These are phyloP conservation scores for Stromatinia cepivora DNA, from an alignment of 2,329 filamentous ascomycete genomes.

Conservation along the genomic window DNA sequence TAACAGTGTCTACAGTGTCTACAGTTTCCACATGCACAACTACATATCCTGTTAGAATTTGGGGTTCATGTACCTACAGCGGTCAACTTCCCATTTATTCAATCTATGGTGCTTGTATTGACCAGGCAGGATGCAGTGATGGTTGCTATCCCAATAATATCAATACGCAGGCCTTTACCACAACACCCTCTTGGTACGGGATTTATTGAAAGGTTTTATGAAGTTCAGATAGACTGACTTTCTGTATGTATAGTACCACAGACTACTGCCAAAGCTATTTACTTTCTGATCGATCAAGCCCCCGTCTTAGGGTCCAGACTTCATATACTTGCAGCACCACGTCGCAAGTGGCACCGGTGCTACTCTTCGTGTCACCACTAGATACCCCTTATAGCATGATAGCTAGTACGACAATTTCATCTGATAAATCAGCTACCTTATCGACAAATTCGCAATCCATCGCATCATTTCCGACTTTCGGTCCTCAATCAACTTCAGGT, in stretches of 20 bases:
- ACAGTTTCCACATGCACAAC: slow-evolving; percentile 3
- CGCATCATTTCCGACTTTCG: too few species aligned
- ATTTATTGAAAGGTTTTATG: rapidly evolving
- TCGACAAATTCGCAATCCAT: too few species aligned
- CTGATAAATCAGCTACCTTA: neutral
- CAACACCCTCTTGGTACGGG: neutral
- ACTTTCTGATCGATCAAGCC: neutral
- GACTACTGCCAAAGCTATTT: neutral
- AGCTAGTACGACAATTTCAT: neutral
- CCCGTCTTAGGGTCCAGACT: neutral
- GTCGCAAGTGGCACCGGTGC: neutral
- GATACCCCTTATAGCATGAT: neutral
- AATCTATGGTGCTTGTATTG: neutral
- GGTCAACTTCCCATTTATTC: neutral
- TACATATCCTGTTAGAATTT: neutral
- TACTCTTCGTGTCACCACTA: neutral
- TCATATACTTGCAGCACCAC: neutral
- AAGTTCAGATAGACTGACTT: neutral
- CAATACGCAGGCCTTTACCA: neutral
- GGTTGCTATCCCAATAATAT: neutral
- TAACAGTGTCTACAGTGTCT: neutral
- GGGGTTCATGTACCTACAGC: neutral
- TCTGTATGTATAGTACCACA: neutral
- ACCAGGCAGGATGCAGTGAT: neutral
- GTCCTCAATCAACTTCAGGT: neutral